Evolutionary conservation across 2,329 filamentous ascomycete species (phyloP), one percentile per base, ranked within the genome.

Genomic region (Xenoacremonium recifei): DNA sequence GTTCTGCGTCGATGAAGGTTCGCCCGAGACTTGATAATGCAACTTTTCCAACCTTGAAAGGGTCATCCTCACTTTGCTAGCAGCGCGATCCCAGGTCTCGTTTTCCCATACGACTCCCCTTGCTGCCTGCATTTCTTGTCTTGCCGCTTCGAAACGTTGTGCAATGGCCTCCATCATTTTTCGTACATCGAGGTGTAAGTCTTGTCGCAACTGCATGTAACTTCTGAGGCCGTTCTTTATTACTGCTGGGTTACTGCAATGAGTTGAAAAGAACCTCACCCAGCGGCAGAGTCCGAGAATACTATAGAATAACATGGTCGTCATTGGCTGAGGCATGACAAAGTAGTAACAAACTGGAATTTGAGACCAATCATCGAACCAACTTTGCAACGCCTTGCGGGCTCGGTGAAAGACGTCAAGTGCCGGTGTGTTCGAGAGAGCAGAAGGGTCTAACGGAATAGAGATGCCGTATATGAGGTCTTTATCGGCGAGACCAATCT

Each of bases 321-420:
- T 42, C 18, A 16, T 41, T 7, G 45, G 35, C 39, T 36, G 37
- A 11, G 42, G 42, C 42, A 45, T 39, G 32, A 45, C 37, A 19
- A 37, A 42, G 34, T 37, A 42, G 25, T 13, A 31, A n/a, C 27
- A 33, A 11, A 37, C 27, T 37, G 42, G 45, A 10, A 48, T 42
- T 10, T 42, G 25, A 21, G 42, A 19, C 45, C 45, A 48, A 16
- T 42, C 25, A 18, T 42, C 39, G 32, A 45, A 45, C 45, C 45
- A 48, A 16, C 31, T 30, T 21, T 34, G 42, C 16, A 42, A 17
- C 20, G 43, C 43, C 18, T 23, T 33, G 30, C 19, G 37, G 21
- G 35, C 21, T 4, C 32, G 31, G 21, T 20, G 35, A 17, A 36
- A 36, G 16, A 36, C 16, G 34, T 36, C 20, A n/a, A 21, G 6